A percentile compares a stretch with the other conserved stretches of the same genome.
phyloP scores from a whole-genome alignment of 768 basidiomycete species.

The Pulveroboletus frians region DNA sequence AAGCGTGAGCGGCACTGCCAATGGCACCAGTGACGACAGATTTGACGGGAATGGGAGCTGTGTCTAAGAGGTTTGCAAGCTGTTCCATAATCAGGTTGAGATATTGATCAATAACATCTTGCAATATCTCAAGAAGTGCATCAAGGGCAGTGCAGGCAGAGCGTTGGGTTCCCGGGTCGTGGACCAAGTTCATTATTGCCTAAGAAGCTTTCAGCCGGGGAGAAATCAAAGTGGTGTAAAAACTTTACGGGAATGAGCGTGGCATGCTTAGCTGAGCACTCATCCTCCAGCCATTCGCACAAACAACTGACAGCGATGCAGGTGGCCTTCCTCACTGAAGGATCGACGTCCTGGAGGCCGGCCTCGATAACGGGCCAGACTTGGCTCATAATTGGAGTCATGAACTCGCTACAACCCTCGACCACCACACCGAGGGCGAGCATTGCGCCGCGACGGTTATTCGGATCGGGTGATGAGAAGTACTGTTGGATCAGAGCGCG shows the following conservation, averaged over 20 bases:
- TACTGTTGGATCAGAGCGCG: slow-evolving; percentile 79
- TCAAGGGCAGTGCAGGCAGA: slow-evolving; percentile 97
- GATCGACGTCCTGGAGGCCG: slow-evolving; percentile 79
- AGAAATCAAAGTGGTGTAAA: neutral
- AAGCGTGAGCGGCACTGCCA: slow-evolving; percentile 95
- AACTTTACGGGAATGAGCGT: slow-evolving; percentile 76
- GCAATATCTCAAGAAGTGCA: slow-evolving; percentile 90
- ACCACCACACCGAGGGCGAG: slow-evolving; percentile 93
- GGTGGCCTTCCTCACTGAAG: slow-evolving; percentile 88
- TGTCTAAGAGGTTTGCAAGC: slow-evolving; percentile 80
- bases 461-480: slow-evolving; percentile 73
- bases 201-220: slow-evolving; percentile 26
- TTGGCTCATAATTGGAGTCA: slow-evolving; percentile 85
- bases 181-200: slow-evolving; percentile 89
- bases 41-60: slow-evolving; percentile 82
- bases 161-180: slow-evolving; percentile 81
- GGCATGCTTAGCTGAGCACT: slow-evolving; percentile 77
- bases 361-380: slow-evolving; percentile 94
- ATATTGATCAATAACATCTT: slow-evolving; percentile 87
- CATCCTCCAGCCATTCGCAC: slow-evolving; percentile 96
- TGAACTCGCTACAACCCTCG: slow-evolving; percentile 97
- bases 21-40: slow-evolving; percentile 96
- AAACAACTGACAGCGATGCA: slow-evolving; percentile 94
- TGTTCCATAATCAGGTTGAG: slow-evolving; percentile 93
- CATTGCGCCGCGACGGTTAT: slow-evolving; percentile 84